Evolutionary conservation across 2,329 filamentous ascomycete species (phyloP), one percentile per base, ranked within the genome.

Genomic region (Nemania serpens): DNA sequence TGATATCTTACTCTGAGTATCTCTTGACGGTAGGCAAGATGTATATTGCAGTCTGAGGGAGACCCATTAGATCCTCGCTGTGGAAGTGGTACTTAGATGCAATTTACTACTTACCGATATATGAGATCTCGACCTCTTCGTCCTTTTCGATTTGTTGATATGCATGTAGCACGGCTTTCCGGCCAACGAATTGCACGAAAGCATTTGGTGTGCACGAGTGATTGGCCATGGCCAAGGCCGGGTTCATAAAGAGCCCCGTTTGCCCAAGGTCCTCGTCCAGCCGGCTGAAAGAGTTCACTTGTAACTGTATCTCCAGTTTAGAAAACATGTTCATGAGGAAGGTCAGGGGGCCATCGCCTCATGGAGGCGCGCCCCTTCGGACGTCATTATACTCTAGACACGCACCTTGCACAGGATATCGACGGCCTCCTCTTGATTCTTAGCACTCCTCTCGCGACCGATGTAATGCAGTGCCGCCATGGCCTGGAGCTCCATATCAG

Each of bases 161-260:
- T 1, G 85, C 82, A 39, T 81, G 77, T 13, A 89, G 72, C 2
- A 81, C 73, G 2, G 84, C 81, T 3, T 73, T 77, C 5, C 84
- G 78, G 3, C 82, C 82, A 41, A 79, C 66, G 54, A 88, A 87
- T 45, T 81, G 78, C 15, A 88, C 82, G 49, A 81, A 76, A 1
- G 85, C 84, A 64, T 87, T 88, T 3, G 86, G 86, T 2, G 81
- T 70, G 64, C 86, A 89, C 0, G 84, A 85, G 69, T 89, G 86
- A 64, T 89, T 88, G 20, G 80, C 79, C 80, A 87, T 85, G 59
- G 84, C 82, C 43, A 87, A 75, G 3, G 72, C 78, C 0, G 82
- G 77, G 63, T 87, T 82, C 39, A 88, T 74, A 62, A 84, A 88
- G 33, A 86, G 75, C 22, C 84, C 85, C 1, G 80, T 76, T 56